phyloP scores from a whole-genome alignment of 768 basidiomycete genomes.

The Pleurotus ostreatus region DNA sequence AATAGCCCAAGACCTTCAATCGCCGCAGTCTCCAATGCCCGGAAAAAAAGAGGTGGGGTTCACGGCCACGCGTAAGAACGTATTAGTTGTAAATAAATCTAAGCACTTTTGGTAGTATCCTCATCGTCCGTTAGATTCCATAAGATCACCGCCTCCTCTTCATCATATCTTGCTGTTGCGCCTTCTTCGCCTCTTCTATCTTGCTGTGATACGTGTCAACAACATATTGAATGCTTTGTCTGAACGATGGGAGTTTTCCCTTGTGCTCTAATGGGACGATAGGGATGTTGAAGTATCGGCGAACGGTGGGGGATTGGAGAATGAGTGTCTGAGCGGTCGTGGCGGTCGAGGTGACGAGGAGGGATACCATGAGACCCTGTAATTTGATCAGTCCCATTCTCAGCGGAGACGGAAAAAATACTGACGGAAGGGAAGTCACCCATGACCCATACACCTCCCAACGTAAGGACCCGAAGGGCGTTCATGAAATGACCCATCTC shows the following conservation, averaged over 20 bases:
- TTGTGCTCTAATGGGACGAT: conserved; percentile 22
- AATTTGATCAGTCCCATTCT: neutral
- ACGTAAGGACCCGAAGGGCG: conserved; percentile 52
- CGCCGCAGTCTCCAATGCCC: no score
- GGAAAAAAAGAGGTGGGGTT: no score
- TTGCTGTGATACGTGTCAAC: conserved; percentile 19
- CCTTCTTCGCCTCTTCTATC: conserved; percentile 17
- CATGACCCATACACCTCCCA: conserved; percentile 45
- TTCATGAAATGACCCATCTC: conserved; percentile 67
- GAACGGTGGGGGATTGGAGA: conserved; percentile 40
- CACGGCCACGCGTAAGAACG: no score
- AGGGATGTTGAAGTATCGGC: conserved; percentile 34
- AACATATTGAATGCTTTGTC: conserved; percentile 18
- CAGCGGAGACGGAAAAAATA: conserved; percentile 10
- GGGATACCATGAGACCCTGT: conserved; percentile 39
- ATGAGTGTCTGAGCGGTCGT: conserved; percentile 48
- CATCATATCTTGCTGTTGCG: conserved; percentile 14
- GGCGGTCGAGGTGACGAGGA: conserved; percentile 34
- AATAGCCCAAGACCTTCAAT: no score
- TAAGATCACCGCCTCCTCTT: conserved; percentile 9
- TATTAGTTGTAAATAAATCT: no score
- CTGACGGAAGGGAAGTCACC: conserved; percentile 62
- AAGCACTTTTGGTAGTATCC: no score
- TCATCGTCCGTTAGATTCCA: no score
- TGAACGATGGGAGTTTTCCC: conserved; percentile 27